Evolutionary conservation across 192 early-diverging fungal species (phyloP).

Genomic region (Linnemannia hyalina): DNA sequence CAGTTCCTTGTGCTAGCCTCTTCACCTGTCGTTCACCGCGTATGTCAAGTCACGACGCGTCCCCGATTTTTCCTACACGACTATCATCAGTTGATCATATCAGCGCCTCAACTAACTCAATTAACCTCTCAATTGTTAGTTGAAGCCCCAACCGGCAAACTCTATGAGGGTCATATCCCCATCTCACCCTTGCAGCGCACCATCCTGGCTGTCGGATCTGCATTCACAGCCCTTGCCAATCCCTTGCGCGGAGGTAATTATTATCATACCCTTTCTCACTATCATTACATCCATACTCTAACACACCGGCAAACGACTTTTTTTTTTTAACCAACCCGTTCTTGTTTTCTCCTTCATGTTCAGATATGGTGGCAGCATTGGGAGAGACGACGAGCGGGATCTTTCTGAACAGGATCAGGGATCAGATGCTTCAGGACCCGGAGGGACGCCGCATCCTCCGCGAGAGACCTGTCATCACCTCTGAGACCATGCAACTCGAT

Average conservation of each 20-base stretch:
- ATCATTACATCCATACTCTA: background rate
- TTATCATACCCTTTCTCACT: background rate
- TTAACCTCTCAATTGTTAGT: constrained; percentile 13
- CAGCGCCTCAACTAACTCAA: background rate
- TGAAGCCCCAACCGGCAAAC: constrained; percentile 39
- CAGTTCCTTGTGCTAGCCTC: constrained; percentile 5
- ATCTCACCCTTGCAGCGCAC: constrained; percentile 74
- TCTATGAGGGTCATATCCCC: constrained; percentile 74
- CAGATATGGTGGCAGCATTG: constrained; percentile 89
- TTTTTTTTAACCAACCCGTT: background rate
- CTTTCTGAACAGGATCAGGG: constrained; percentile 77
- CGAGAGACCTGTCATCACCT: constrained; percentile 84
- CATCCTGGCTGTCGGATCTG: constrained; percentile 80
- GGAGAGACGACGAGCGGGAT: constrained; percentile 90
- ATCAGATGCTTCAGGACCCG: constrained; percentile 81
- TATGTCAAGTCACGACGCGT: constrained; percentile 2
- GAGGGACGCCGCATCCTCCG: constrained; percentile 87
- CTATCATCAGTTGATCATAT: background rate
- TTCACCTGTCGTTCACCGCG: constrained; percentile 28
- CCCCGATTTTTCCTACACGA: background rate
- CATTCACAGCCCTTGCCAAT: constrained; percentile 80
- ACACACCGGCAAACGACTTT: background rate
- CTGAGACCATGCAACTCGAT: constrained; percentile 76
- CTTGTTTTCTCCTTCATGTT: background rate
- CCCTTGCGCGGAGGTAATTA: constrained; percentile 76